Percentiles rank a stretch among this genome's conserved stretches.
Evolutionary conservation across 2,329 filamentous ascomycete genomes (phyloP).

Genomic region (Cladosporium sp.): DNA sequence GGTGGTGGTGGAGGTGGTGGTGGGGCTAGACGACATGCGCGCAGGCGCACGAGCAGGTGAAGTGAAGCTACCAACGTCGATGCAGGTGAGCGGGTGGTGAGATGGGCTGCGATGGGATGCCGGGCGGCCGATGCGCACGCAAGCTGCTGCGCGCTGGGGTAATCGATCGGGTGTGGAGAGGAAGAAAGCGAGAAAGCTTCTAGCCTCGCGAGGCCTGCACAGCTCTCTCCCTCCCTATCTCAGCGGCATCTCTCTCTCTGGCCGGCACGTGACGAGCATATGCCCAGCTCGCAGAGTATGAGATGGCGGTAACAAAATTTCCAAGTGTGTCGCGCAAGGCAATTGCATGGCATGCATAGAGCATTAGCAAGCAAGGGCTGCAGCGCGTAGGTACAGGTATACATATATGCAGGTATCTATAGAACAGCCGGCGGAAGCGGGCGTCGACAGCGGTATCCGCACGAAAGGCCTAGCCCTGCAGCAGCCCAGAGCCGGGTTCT

Average conservation of each 20-base stretch:
- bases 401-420: neutral
- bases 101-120: neutral
- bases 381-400: neutral
- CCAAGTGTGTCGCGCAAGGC: neutral
- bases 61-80: constrained; percentile 8
- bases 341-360: neutral
- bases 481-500: neutral
- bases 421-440: neutral
- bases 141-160: neutral
- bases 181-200: neutral
- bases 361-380: neutral
- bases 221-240: neutral
- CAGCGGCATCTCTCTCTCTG: neutral
- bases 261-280: neutral
- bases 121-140: neutral
- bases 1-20: constrained; percentile 1
- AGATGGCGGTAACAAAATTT: neutral
- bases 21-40: constrained; percentile 5
- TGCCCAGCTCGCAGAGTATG: neutral
- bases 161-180: neutral
- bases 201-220: neutral
- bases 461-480: neutral
- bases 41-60: constrained; percentile 11
- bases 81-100: neutral
- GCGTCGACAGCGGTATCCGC: neutral